phyloP scores from a whole-genome alignment of 495 filamentous ascomycete species.

The Margaritispora aquatica region DNA sequence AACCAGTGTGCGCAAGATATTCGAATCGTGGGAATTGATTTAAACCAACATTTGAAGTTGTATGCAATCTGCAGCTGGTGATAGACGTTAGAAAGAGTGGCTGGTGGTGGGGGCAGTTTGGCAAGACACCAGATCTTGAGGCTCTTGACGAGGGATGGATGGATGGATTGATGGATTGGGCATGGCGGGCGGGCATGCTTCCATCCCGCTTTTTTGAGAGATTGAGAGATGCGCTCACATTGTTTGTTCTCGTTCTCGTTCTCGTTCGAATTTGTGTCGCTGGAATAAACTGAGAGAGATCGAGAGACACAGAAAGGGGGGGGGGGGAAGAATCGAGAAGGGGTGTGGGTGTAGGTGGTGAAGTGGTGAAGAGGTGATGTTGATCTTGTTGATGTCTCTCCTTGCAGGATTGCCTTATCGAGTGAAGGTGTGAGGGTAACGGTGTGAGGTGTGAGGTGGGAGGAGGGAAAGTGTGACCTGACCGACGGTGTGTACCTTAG shows the following conservation, averaged over 20 bases:
- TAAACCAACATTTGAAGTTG: neutral
- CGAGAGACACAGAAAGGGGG: neutral
- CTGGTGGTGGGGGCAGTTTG: neutral
- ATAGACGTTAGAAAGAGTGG: neutral
- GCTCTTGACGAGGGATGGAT: neutral
- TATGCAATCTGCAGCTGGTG: neutral
- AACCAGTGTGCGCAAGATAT: too few relatives aligned
- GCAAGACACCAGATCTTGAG: neutral
- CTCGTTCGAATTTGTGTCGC: neutral
- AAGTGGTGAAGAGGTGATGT: neutral
- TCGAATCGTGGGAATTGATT: too few relatives aligned
- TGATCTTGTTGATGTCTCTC: neutral
- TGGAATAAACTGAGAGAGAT: neutral
- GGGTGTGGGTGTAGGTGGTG: too few relatives aligned
- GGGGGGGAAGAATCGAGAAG: neutral
- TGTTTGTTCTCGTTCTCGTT: neutral
- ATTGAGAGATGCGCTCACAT: neutral
- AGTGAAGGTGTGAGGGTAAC: neutral
- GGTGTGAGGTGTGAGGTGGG: too few relatives aligned
- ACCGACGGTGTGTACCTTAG: too few relatives aligned
- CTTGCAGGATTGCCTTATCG: neutral
- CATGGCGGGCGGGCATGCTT: too few relatives aligned
- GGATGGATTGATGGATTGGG: too few relatives aligned
- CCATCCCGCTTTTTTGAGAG: neutral
- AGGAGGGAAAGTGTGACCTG: too few relatives aligned